Evolutionary conservation across 164 flowering plant genomes (phyloP).

Genomic region (Liriodendron chinense): DNA sequence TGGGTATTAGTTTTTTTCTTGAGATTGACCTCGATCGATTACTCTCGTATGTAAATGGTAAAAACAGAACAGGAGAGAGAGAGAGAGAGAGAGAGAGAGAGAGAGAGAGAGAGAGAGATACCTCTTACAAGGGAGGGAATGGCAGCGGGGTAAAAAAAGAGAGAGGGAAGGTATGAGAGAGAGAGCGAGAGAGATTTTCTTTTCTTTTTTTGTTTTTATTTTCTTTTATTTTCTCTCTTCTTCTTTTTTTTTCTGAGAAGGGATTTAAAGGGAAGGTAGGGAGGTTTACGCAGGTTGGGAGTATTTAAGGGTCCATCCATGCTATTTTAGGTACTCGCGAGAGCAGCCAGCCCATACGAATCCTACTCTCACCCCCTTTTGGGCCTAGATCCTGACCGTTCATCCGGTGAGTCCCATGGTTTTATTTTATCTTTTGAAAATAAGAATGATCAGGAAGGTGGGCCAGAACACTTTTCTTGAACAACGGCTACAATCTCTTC

Average conservation of each 20-base stretch:
- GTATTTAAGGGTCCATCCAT: neutral
- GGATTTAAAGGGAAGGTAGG: neutral
- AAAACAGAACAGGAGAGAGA: neutral
- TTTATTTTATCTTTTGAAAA: too few relatives aligned
- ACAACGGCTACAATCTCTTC: too few relatives aligned
- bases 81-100: neutral
- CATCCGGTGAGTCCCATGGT: neutral
- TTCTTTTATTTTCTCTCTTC: too few relatives aligned
- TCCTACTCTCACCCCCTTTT: neutral
- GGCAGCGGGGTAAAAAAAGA: neutral
- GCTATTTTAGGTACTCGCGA: neutral
- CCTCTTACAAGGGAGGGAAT: neutral
- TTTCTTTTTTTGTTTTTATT: too few relatives aligned
- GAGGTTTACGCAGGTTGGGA: neutral
- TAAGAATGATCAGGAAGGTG: too few relatives aligned
- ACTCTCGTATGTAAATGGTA: neutral
- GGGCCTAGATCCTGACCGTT: neutral
- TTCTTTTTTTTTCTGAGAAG: neutral
- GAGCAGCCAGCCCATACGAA: neutral
- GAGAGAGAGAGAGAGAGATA: neutral
- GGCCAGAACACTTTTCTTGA: too few relatives aligned
- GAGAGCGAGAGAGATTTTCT: conserved; percentile 1
- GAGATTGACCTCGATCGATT: conserved; percentile 20
- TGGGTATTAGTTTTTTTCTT: conserved; percentile 18
- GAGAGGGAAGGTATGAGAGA: neutral